These are phyloP conservation scores for Sindora glabra DNA, from an alignment of 306 rosid species.

Conservation along the genomic window DNA sequence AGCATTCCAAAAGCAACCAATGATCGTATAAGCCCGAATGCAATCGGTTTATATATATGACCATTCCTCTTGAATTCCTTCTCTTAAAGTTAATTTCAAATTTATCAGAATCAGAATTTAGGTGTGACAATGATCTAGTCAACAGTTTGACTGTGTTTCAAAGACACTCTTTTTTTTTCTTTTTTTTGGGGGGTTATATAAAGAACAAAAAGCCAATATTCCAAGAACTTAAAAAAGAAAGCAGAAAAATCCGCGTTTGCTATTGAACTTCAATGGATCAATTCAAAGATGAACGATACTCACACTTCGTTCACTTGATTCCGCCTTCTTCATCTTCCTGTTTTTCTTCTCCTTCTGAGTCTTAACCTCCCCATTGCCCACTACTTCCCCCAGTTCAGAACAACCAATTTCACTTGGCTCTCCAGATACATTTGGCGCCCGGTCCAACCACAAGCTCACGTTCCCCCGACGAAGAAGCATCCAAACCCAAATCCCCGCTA, in stretches of 20 bases:
- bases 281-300: slow-evolving; percentile 14
- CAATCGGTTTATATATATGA: neutral
- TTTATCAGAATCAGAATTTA: no score
- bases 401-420: no score
- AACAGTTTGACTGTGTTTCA: no score
- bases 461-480: slow-evolving; percentile 11
- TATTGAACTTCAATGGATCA: neutral
- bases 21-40: neutral
- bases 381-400: no score
- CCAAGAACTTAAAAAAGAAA: neutral
- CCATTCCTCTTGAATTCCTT: neutral
- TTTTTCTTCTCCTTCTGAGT: slow-evolving; percentile 19
- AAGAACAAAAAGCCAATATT: neutral
- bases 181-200: no score
- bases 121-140: no score
- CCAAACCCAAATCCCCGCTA: neutral
- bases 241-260: no score
- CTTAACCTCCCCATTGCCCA: slow-evolving; percentile 6
- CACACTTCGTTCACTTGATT: slow-evolving; percentile 32
- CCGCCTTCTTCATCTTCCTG: slow-evolving; percentile 26
- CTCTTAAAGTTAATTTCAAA: no score
- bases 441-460: neutral
- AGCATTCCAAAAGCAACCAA: no score
- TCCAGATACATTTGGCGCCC: neutral
- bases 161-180: neutral